Conservation (phyloP, 805 yeast species). For the Cyberlindnera misumaiensis region DNA sequence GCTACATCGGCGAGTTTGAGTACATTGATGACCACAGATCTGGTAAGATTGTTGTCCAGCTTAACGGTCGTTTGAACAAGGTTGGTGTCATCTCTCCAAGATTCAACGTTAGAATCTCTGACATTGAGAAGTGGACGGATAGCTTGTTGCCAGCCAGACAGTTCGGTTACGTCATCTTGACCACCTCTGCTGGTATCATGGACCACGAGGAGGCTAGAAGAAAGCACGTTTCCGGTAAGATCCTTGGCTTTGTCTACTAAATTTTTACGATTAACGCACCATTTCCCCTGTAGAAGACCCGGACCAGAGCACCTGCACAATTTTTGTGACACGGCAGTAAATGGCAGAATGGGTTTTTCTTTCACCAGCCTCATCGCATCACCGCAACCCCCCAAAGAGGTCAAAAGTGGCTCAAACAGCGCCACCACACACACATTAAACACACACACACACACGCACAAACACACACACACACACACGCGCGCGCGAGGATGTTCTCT, state of each 20-base stretch:
- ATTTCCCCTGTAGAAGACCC: too few relatives aligned
- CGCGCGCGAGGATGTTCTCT: slow-evolving; percentile 1
- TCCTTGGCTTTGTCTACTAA: slow-evolving; percentile 95
- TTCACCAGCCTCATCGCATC: too few relatives aligned
- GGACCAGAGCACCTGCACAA: too few relatives aligned
- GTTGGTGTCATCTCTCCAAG: slow-evolving; percentile 99
- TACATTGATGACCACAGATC: slow-evolving; percentile 99
- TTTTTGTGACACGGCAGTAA: too few relatives aligned
- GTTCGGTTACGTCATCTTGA: slow-evolving; percentile 95
- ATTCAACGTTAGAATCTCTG: slow-evolving; percentile 92
- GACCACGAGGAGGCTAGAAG: slow-evolving; percentile 99
- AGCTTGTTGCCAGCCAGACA: slow-evolving; percentile 99
- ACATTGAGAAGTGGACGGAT: slow-evolving; percentile 97
- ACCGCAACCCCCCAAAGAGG: too few relatives aligned
- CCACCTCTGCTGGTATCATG: slow-evolving; percentile 99
- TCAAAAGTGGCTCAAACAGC: too few relatives aligned
- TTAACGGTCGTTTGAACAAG: slow-evolving; percentile 97
- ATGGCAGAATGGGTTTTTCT: too few relatives aligned
- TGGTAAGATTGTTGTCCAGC: slow-evolving; percentile 93
- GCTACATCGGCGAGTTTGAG: slow-evolving; percentile 98
- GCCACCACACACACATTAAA: too few relatives aligned
- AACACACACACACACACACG: too few relatives aligned
- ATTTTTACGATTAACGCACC: too few relatives aligned
- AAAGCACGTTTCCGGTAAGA: slow-evolving; percentile 99
- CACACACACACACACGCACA: too few relatives aligned